Base-by-base conservation (phyloP, 2,329 filamentous ascomycete genomes). In the Epichloe typhina region DNA sequence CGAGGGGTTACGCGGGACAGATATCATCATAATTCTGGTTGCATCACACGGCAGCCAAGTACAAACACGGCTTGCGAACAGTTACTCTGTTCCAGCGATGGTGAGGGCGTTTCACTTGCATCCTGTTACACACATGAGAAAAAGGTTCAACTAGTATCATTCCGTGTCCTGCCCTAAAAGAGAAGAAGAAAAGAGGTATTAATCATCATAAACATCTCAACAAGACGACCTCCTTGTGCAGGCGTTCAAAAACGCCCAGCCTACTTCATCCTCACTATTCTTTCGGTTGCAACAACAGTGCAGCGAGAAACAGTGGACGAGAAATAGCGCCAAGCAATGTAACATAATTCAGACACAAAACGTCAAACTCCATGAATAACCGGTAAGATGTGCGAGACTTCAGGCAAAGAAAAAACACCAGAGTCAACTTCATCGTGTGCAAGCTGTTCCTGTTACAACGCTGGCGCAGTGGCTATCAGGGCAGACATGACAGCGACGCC, bases 401-500 rank as follows among this genome's bases (percentile, higher is more conserved):
- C 13, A 6, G 31, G 19, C 13, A 26, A 12, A 37, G 7, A 26
- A 37, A 26, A 26, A 45, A 46, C 6, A 39, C n/a, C 11, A 49
- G 13, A 51, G 4, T 11, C 13, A 15, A 33, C 7, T 19, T 46
- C 23, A 33, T 38, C 7, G n/a, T 17, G 33, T 31, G 36, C 33
- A 19, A 19, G 26, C n/a, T 35, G 44, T 5, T 39, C 17, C 33
- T 38, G 36, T 57, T 40, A 63, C 17, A 61, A 52, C 2, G 50
- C 52, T 3, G 67, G 67, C 3, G 67, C 67, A 3, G 66, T 69
- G 19, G 65, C 67, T 47, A 69, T 69, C 37, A 69, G 54, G 3
- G 65, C 67, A 23, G 66, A 65, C 61, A 69, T 64, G 39, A 68
- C 67, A n/a, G 66, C 66, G 7, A 66, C 58, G 19, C 67, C 67